These are phyloP conservation scores for Ophiocordyceps polyrhachis-furcata DNA, from an alignment of 2,329 filamentous ascomycete genomes.

Conservation along the genomic window DNA sequence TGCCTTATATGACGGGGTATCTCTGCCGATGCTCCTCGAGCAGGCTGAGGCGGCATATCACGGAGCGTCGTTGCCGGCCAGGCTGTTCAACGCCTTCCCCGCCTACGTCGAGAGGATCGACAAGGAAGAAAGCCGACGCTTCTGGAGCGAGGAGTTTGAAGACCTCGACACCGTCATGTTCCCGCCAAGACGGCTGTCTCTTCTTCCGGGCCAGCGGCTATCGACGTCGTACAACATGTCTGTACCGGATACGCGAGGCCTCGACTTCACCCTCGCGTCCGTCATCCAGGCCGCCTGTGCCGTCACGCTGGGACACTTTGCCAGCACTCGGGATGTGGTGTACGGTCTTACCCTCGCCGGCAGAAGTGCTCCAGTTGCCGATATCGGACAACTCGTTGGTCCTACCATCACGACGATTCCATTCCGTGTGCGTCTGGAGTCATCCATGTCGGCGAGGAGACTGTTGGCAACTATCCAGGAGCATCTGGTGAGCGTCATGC, in stretches of 20 bases:
- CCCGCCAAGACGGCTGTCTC: background rate
- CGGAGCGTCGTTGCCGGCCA: background rate
- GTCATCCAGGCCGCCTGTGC: slow-evolving; percentile 3
- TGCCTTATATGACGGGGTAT: slow-evolving; percentile 18
- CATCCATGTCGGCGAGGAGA: background rate
- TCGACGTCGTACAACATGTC: background rate
- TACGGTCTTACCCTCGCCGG: slow-evolving; percentile 3
- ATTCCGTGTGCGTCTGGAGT: slow-evolving; percentile 1
- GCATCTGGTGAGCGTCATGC: slow-evolving; percentile 1
- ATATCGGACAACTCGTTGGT: slow-evolving; percentile 2
- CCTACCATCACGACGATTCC: slow-evolving; percentile 11
- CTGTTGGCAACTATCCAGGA: slow-evolving; percentile 1
- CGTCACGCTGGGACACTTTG: slow-evolving; percentile 1
- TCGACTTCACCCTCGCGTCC: slow-evolving; percentile 18
- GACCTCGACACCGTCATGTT: slow-evolving; percentile 1
- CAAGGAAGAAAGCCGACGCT: background rate
- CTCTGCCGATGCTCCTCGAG: slow-evolving; percentile 11
- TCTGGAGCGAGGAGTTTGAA: background rate
- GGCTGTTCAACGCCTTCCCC: slow-evolving; percentile 2
- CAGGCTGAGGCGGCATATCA: slow-evolving; percentile 8
- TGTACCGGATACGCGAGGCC: slow-evolving; percentile 5
- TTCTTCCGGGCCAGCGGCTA: background rate
- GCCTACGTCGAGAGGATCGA: slow-evolving; percentile 1
- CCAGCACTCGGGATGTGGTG: slow-evolving; percentile 1
- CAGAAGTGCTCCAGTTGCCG: slow-evolving; percentile 2